phyloP scores from a whole-genome alignment of 108 stramenopile genomes.

The Mediolabrus comicus region DNA sequence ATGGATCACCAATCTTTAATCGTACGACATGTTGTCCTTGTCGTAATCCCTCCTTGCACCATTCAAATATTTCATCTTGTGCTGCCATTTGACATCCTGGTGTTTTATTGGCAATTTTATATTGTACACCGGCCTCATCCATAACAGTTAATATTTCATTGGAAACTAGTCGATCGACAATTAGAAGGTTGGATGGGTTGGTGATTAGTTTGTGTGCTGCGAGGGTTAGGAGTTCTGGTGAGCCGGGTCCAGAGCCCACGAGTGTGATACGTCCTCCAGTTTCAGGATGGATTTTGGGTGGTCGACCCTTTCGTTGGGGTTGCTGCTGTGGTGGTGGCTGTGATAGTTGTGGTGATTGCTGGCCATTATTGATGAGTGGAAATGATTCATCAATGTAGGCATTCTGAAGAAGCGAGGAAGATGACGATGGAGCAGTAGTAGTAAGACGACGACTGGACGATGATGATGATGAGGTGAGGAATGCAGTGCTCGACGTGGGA shows the following conservation, averaged over 20 bases:
- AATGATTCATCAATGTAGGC: not conserved
- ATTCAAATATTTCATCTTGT: slow-evolving; percentile 93
- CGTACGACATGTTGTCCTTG: slow-evolving; percentile 90
- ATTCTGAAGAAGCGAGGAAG: not conserved
- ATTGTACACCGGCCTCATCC: slow-evolving; percentile 69
- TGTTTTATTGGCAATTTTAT: slow-evolving; percentile 86
- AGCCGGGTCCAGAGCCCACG: slow-evolving; percentile 93
- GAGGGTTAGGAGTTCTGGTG: slow-evolving; percentile 92
- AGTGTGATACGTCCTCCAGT: slow-evolving; percentile 79
- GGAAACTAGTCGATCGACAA: slow-evolving; percentile 93
- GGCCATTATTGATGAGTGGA: not conserved
- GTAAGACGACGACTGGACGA: not conserved
- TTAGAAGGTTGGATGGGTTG: slow-evolving; percentile 69
- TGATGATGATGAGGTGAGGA: not conserved
- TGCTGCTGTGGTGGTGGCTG: not conserved
- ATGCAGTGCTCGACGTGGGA: too few species aligned
- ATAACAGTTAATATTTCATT: slow-evolving; percentile 65
- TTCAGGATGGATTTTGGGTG: slow-evolving; percentile 12
- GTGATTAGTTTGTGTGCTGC: slow-evolving; percentile 73
- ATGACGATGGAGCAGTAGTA: too few species aligned
- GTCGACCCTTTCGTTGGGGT: not conserved
- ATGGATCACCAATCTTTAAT: slow-evolving; percentile 94
- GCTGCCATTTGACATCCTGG: slow-evolving; percentile 95
- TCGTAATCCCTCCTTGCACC: slow-evolving; percentile 79
- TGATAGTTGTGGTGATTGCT: not conserved